Conservation (phyloP, 495 filamentous ascomycete species). For the Ascobolus immersus region DNA sequence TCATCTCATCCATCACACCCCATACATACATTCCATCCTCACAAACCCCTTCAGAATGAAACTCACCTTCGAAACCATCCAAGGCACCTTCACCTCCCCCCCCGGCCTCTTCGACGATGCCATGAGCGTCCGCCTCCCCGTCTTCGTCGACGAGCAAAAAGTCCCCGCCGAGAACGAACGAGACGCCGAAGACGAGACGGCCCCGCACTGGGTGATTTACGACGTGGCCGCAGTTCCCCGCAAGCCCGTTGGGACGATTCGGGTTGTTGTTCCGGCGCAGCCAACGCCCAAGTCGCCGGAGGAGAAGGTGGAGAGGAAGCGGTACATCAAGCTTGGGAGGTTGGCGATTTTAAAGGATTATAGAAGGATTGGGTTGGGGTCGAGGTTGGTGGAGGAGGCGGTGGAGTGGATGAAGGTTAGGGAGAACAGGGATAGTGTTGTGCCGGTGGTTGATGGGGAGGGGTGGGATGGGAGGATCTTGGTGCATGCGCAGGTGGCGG, state of each 20-base stretch:
- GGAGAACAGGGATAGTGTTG: no score
- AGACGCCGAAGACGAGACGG: constrained; percentile 52
- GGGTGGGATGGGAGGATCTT: constrained; percentile 15
- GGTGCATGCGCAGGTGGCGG: constrained; percentile 12
- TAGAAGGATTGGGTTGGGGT: constrained; percentile 35
- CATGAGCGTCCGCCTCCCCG: constrained; percentile 46
- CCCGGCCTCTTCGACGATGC: constrained; percentile 60
- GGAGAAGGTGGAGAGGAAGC: constrained; percentile 16
- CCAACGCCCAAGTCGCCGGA: constrained; percentile 48
- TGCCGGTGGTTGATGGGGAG: constrained; percentile 31
- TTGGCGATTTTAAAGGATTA: constrained; percentile 39
- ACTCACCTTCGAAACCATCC: no score
- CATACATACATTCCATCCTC: no score
- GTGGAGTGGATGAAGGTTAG: constrained; percentile 37
- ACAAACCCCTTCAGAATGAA: no score
- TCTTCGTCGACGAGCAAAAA: constrained; percentile 56
- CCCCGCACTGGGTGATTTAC: constrained; percentile 66
- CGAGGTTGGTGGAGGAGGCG: constrained; percentile 34
- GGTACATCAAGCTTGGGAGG: constrained; percentile 54
- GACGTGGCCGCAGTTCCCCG: constrained; percentile 19
- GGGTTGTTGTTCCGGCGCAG: no score
- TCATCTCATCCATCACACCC: no score
- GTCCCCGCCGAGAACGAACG: constrained; percentile 42
- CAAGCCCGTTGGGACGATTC: constrained; percentile 42
- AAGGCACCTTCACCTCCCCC: no score